phyloP scores from a whole-genome alignment of 2,329 filamentous ascomycete species.

The Zasmidium angulare region DNA sequence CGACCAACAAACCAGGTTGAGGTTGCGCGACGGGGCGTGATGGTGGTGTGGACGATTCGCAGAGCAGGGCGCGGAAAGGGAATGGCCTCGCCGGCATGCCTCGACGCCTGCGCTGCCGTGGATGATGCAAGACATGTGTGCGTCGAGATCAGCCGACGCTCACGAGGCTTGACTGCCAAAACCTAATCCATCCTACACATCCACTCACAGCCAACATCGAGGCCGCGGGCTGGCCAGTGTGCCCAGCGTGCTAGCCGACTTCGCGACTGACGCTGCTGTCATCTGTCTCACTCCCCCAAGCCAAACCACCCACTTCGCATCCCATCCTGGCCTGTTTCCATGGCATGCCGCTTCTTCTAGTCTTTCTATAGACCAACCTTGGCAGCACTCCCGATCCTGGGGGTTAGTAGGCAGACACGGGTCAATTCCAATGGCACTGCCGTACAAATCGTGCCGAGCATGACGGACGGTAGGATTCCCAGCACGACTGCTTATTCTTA shows the following conservation, averaged over 20 bases:
- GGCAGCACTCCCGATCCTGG: not conserved
- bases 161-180: not conserved
- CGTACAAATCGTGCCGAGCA: not conserved
- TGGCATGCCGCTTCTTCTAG: slow-evolving; percentile 12
- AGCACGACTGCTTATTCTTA: not conserved
- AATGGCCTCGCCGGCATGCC: not conserved
- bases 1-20: not conserved
- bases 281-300: not conserved
- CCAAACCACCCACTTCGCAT: not conserved
- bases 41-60: too few relatives aligned
- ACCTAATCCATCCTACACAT: not conserved
- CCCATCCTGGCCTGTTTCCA: not conserved
- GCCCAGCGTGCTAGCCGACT: not conserved
- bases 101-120: not conserved
- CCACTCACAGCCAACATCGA: not conserved
- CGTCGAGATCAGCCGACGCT: not conserved
- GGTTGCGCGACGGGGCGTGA: too few relatives aligned
- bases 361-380: slow-evolving; percentile 4
- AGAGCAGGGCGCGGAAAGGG: not conserved
- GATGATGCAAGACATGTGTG: not conserved
- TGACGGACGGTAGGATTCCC: slow-evolving; percentile 7
- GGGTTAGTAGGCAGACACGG: not conserved
- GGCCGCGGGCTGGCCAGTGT: not conserved
- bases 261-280: not conserved
- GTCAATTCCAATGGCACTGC: not conserved